Percentiles rank a stretch among this genome's conserved stretches.
These are phyloP conservation scores for Tripidium arundinaceum DNA, from an alignment of 202 grass and related monocot genomes.

Conservation along the genomic window DNA sequence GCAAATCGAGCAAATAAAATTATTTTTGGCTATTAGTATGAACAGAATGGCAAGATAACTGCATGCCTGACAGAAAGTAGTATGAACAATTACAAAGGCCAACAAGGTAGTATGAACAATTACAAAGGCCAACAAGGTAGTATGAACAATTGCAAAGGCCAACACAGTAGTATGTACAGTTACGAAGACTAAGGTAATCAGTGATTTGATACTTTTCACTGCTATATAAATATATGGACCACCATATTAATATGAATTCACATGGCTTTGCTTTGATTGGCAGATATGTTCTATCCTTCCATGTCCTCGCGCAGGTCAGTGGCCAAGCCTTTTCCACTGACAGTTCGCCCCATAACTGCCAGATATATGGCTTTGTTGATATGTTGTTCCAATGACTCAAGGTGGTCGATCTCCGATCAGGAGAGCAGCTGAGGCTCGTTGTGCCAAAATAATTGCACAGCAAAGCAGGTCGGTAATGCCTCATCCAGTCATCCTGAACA, in stretches of 20 bases:
- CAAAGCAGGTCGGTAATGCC: not conserved
- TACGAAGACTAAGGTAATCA: not conserved
- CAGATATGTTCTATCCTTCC: not conserved
- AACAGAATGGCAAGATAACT: not conserved
- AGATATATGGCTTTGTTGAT: not conserved
- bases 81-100: not conserved
- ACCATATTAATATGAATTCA: not conserved
- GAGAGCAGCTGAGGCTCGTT: not conserved
- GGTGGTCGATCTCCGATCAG: not conserved
- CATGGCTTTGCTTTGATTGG: not conserved
- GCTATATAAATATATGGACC: not conserved
- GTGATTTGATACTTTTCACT: not conserved
- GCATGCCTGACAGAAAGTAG: not conserved
- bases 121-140: too few species aligned
- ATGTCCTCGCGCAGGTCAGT: not conserved
- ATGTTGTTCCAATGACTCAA: not conserved
- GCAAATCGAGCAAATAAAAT: not conserved
- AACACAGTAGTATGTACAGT: too few species aligned
- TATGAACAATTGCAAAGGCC: too few species aligned
- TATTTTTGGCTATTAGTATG: not conserved
- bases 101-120: not conserved
- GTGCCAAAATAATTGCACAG: not conserved
- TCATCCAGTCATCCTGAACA: slow-evolving; percentile 32
- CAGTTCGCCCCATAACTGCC: not conserved
- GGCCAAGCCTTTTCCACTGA: not conserved